Conservation (phyloP, 805 yeast genomes). For the Nakazawaea holstii region DNA sequence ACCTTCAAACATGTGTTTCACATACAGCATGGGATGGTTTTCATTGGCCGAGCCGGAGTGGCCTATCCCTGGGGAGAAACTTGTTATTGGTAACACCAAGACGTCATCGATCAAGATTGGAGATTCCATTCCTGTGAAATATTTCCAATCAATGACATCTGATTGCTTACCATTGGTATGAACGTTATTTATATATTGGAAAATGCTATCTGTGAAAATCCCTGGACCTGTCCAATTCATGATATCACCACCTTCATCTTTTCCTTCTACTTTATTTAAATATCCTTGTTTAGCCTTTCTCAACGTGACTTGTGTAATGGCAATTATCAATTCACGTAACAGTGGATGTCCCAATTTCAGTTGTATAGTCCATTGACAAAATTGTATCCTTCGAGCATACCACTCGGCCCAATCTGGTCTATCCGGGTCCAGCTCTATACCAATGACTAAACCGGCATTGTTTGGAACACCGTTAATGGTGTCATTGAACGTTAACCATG, state of each 20-base stretch:
- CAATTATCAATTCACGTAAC: slow-evolving; percentile 71
- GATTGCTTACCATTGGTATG: slow-evolving; percentile 25
- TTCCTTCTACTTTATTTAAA: slow-evolving; percentile 44
- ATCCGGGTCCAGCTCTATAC: slow-evolving; percentile 97
- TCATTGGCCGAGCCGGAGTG: slow-evolving; percentile 56
- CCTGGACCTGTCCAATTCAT: slow-evolving; percentile 99
- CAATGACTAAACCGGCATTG: slow-evolving; percentile 73
- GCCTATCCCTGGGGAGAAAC: slow-evolving; percentile 63
- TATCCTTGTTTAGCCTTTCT: slow-evolving; percentile 41
- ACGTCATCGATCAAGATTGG: slow-evolving; percentile 64
- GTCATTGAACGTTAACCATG: slow-evolving; percentile 62
- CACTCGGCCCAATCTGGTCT: slow-evolving; percentile 89
- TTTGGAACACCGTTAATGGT: slow-evolving; percentile 13
- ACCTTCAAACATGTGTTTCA: slow-evolving; percentile 59
- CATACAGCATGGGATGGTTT: slow-evolving; percentile 47
- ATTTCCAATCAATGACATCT: slow-evolving; percentile 47
- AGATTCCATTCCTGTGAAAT: slow-evolving; percentile 52
- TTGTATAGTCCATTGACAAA: slow-evolving; percentile 96
- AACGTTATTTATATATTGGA: slow-evolving; percentile 71
- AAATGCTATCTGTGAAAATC: slow-evolving; percentile 82
- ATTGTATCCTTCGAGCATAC: slow-evolving; percentile 90
- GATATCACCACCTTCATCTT: slow-evolving; percentile 67
- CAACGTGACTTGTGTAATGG: slow-evolving; percentile 72
- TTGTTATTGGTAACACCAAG: slow-evolving; percentile 64
- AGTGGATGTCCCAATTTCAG: slow-evolving; percentile 89